Evolutionary conservation across 78 protist species (phyloP).

Genomic region (Andalucia godoyi): DNA sequence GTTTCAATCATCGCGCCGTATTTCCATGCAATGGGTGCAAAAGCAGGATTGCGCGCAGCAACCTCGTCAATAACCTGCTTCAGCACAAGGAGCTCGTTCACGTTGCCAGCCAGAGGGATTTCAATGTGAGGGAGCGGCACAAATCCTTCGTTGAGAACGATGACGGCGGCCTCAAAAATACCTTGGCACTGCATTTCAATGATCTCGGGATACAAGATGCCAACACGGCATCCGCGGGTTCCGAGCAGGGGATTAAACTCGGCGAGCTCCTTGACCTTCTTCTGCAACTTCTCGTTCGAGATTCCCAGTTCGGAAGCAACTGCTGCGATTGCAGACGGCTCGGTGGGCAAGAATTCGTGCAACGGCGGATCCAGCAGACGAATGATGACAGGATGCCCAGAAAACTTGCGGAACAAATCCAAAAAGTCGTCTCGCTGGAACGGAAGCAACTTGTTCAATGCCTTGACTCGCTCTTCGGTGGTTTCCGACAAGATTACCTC

Average conservation of each 20-base stretch:
- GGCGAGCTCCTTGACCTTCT: background rate
- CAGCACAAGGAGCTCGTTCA: slow-evolving; percentile 18
- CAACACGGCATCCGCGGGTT: slow-evolving; percentile 66
- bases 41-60: background rate
- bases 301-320: slow-evolving; percentile 9
- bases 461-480: slow-evolving; percentile 16
- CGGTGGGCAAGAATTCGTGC: slow-evolving; percentile 59
- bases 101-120: slow-evolving; percentile 20
- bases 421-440: slow-evolving; percentile 23
- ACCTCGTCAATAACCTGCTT: background rate
- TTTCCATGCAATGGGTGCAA: background rate
- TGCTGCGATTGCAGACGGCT: slow-evolving; percentile 1
- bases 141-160: slow-evolving; percentile 1
- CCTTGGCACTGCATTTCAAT: slow-evolving; percentile 51
- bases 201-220: slow-evolving; percentile 64
- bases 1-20: slow-evolving; percentile 63
- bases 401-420: slow-evolving; percentile 43
- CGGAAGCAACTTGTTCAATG: slow-evolving; percentile 45
- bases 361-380: slow-evolving; percentile 84
- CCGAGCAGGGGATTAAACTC: slow-evolving; percentile 86
- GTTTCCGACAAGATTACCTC: slow-evolving; percentile 53
- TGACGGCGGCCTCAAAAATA: slow-evolving; percentile 43
- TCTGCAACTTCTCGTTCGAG: background rate
- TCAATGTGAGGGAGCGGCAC: slow-evolving; percentile 27
- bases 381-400: slow-evolving; percentile 47